A percentile compares a stretch with the other conserved stretches of the same genome.
phyloP scores from a whole-genome alignment of 2,329 filamentous ascomycete genomes.

The Stenocarpella maydis region DNA sequence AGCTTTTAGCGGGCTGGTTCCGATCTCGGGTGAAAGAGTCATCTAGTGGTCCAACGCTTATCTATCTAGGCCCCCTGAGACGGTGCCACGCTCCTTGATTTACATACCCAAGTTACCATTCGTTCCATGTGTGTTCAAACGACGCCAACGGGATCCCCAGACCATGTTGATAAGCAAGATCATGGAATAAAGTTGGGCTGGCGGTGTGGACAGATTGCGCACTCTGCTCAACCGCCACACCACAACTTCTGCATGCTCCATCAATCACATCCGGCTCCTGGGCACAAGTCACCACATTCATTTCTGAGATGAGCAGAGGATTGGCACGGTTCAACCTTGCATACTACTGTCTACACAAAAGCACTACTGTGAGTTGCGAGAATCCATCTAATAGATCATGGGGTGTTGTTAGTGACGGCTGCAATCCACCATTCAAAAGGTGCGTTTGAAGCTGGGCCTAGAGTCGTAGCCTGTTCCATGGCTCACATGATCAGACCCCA shows the following conservation, averaged over 20 bases:
- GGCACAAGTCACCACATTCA: neutral
- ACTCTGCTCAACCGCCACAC: no score
- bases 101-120: neutral
- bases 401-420: neutral
- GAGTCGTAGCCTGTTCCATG: neutral
- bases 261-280: neutral
- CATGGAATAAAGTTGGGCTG: neutral
- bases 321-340: neutral
- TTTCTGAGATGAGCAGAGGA: neutral
- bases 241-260: neutral
- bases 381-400: neutral
- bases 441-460: neutral
- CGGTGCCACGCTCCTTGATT: conserved; percentile 7
- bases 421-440: neutral
- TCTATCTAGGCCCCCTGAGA: conserved; percentile 24
- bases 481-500: neutral
- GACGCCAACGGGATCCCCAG: neutral
- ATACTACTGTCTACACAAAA: neutral
- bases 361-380: neutral
- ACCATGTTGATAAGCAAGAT: no score
- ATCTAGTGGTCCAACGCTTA: conserved; percentile 22
- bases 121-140: conserved; percentile 19
- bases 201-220: neutral
- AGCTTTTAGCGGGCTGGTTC: conserved; percentile 15
- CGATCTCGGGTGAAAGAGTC: conserved; percentile 34